Conservation (phyloP, 768 basidiomycete genomes). For the Mycena vitilis region DNA sequence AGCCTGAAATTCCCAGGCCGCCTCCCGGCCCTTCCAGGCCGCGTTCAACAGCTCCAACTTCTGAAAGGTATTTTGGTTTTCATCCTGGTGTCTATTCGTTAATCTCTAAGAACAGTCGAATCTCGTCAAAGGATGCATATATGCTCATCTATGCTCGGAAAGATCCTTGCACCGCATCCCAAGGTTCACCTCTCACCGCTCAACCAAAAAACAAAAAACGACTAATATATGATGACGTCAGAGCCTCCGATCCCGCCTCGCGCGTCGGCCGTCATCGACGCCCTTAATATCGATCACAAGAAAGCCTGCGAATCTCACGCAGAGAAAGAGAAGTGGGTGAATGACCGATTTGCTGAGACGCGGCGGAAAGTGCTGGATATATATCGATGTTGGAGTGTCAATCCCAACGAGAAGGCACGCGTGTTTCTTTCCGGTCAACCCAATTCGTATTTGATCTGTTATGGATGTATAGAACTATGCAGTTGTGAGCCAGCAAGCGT, state of each 20-base stretch:
- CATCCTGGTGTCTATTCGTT: not conserved
- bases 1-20: slow-evolving; percentile 6
- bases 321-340: slow-evolving; percentile 57
- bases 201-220: slow-evolving; percentile 6
- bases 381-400: slow-evolving; percentile 71
- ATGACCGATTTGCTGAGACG: slow-evolving; percentile 59
- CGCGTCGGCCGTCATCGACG: slow-evolving; percentile 64
- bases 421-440: not conserved
- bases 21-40: slow-evolving; percentile 21
- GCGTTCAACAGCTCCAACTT: not conserved
- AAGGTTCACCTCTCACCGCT: slow-evolving; percentile 30
- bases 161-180: slow-evolving; percentile 33
- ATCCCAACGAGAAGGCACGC: slow-evolving; percentile 60
- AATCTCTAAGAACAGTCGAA: slow-evolving; percentile 48
- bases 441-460: not conserved
- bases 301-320: slow-evolving; percentile 62
- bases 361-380: slow-evolving; percentile 68
- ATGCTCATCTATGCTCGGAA: slow-evolving; percentile 90
- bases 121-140: slow-evolving; percentile 89
- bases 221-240: slow-evolving; percentile 11
- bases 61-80: slow-evolving; percentile 27
- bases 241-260: slow-evolving; percentile 55
- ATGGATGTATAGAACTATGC: slow-evolving; percentile 55
- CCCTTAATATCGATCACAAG: slow-evolving; percentile 67
- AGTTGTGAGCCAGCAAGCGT: slow-evolving; percentile 68